Evolutionary conservation across 768 basidiomycete genomes (phyloP).

Genomic region (Kwoniella heveanensis): DNA sequence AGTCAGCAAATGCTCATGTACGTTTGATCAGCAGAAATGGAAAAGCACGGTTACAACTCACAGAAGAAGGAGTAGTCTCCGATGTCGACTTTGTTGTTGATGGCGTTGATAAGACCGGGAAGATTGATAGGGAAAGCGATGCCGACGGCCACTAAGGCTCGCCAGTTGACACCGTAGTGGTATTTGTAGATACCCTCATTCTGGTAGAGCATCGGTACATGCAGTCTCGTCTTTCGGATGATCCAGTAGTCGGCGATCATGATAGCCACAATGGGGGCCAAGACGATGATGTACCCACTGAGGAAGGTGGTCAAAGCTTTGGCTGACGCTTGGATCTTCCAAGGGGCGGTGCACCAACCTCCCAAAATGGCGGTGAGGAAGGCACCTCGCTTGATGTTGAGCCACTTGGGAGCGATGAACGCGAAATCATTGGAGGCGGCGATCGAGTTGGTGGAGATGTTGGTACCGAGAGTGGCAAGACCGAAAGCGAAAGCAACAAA

Average conservation of each 20-base stretch:
- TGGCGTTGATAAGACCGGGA: conserved; percentile 75
- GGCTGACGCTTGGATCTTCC: conserved; percentile 72
- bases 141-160: conserved; percentile 70
- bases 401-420: conserved; percentile 70
- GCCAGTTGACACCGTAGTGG: conserved; percentile 77
- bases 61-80: conserved; percentile 78
- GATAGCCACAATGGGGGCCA: conserved; percentile 81
- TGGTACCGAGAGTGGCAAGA: conserved; percentile 69
- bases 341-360: conserved; percentile 82
- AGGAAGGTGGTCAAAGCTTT: conserved; percentile 36
- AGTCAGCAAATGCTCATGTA: conserved; percentile 7
- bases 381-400: conserved; percentile 75
- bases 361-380: conserved; percentile 77
- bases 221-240: conserved; percentile 69
- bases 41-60: conserved; percentile 55
- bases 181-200: conserved; percentile 80
- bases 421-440: conserved; percentile 82
- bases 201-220: conserved; percentile 82
- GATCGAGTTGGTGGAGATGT: conserved; percentile 76
- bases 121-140: conserved; percentile 70
- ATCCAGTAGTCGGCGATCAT: conserved; percentile 72
- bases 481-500: conserved; percentile 76
- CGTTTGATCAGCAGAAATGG: conserved; percentile 1
- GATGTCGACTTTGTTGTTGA: conserved; percentile 68
- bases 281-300: conserved; percentile 75